Base-by-base conservation (phyloP, 1,284 basidiomycete genomes). In the Ceraceosorus guamensis region DNA sequence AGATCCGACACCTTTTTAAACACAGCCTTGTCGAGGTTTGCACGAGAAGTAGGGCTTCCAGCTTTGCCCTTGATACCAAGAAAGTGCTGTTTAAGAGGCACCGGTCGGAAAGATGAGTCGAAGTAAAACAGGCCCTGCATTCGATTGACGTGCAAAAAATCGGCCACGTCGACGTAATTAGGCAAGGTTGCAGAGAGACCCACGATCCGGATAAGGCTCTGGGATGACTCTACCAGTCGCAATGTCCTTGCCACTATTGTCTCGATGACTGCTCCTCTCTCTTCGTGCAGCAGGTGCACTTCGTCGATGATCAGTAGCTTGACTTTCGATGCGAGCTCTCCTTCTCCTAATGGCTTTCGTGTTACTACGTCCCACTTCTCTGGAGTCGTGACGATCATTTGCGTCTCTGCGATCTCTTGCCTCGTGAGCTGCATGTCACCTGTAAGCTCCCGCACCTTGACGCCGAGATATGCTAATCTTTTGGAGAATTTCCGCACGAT, bases 291-390 rank as follows among this genome's bases (percentile, higher is more conserved):
- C 32, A 99, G 79, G 79, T 99, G 95, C 0, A 99, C 90, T 77
- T 99, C 95, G 69, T 99, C 95, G 62, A 98, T 96, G 71, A 99
- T 97, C 43, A 99, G 82, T 14, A 99, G 81, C 72, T 91, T 91
- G 63, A 98, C 83, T 79, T 85, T 88, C 8, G 66, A 58, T 10
- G 90, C 90, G 30, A 98, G 81, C 75, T 97, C 92, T 11, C 92
- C 92, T 77, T 97, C 92, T 6, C 93, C 92, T 0, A 89, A 91
- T 0, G 93, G 91, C 76, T 96, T 98, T 59, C 95, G 82, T 6
- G 95, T 99, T 0, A 98, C 95, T 0, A 99, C 95, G 68, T 99
- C 95, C 95, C 95, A 99, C 78, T 99, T 99, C 76, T 99, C 95
- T 0, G 95, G 95, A 0, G 95, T 99, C 0, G 95, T 99, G 10